Evolutionary conservation across 2,329 filamentous ascomycete species (phyloP), one percentile per base, ranked within the genome.

Genomic region (Dichotomopilus funicola): DNA sequence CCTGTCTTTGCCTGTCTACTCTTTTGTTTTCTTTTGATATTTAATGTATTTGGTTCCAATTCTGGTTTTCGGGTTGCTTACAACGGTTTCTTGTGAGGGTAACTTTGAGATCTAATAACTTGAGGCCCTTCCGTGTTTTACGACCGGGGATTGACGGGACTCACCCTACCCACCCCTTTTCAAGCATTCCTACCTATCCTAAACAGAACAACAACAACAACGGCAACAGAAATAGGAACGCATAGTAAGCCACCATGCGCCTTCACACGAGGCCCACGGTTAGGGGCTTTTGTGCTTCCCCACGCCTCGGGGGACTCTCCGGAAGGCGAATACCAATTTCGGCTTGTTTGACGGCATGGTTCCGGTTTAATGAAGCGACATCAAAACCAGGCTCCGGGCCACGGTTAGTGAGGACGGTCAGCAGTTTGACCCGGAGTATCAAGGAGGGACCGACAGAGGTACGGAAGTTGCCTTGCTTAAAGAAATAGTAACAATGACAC

Each of bases 381-480:
- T 6, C 33, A 10, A 33, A 42, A 6, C 5, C 11, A 4, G 27
- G 10, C 10, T 7, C 33, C 7, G 49, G 36, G 19, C 19, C 19
- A 27, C 19, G 19, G 19, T 27, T 27, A 3, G 19, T 27, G 12
- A 56, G 63, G 36, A 19, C 41, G n/a, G n/a, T 57, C 45, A 57
- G 60, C 42, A 57, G 58, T 4, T 44, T 65, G 55, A 62, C 62
- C 4, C 55, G 37, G 35, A 66, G 64, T 33, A 58, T 65, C 42
- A 54, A 44, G 31, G 51, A 62, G 42, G 63, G 63, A 9, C 59
- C 61, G 37, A 13, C 43, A n/a, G 60, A 65, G 55, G 63, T 65
- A 55, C 43, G 55, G 8, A 35, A 10, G 31, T 9, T 37, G 5
- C 38, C 19, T 5, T 4, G n/a, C 6, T 42, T 5, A 11, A 4